These are phyloP conservation scores for Diaporthe velutina DNA, from an alignment of 2,329 filamentous ascomycete species.

Conservation along the genomic window DNA sequence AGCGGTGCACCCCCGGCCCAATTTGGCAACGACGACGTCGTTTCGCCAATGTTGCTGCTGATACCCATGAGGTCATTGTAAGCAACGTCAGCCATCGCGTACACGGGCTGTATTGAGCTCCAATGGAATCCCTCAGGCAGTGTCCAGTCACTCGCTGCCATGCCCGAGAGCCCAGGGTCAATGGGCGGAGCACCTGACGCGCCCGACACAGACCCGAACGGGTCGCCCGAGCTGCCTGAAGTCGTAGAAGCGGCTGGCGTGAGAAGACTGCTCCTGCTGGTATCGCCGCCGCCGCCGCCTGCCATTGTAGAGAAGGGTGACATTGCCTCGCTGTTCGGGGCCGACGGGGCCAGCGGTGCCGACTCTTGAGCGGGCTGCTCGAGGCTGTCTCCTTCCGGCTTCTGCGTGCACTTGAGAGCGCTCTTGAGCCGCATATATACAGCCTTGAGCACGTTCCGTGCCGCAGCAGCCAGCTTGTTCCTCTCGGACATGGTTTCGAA, in stretches of 20 bases:
- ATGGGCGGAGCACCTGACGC: constrained; percentile 22
- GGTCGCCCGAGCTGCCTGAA: constrained; percentile 12
- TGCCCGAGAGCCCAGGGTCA: constrained; percentile 15
- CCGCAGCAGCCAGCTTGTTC: constrained; percentile 67
- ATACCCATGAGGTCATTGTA: constrained; percentile 68
- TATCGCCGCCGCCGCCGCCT: constrained; percentile 38
- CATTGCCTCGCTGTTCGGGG: background rate
- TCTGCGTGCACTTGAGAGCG: constrained; percentile 52
- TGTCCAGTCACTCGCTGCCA: constrained; percentile 51
- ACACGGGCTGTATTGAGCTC: constrained; percentile 65
- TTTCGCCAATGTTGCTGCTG: constrained; percentile 44
- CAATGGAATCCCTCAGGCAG: constrained; percentile 63
- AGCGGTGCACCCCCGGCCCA: constrained; percentile 39
- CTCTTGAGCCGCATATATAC: constrained; percentile 67
- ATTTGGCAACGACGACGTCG: constrained; percentile 43
- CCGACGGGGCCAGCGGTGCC: background rate
- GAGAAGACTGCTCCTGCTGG: constrained; percentile 19
- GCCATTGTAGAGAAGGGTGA: constrained; percentile 35
- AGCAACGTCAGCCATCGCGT: constrained; percentile 68
- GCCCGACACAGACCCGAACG: constrained; percentile 20
- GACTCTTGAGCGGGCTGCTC: background rate
- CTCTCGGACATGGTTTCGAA: constrained; percentile 68
- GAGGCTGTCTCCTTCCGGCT: background rate
- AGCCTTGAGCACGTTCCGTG: constrained; percentile 67
- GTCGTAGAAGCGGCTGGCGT: constrained; percentile 28